Conservation (phyloP, 1,284 basidiomycete genomes). For the Trametes polyzona region DNA sequence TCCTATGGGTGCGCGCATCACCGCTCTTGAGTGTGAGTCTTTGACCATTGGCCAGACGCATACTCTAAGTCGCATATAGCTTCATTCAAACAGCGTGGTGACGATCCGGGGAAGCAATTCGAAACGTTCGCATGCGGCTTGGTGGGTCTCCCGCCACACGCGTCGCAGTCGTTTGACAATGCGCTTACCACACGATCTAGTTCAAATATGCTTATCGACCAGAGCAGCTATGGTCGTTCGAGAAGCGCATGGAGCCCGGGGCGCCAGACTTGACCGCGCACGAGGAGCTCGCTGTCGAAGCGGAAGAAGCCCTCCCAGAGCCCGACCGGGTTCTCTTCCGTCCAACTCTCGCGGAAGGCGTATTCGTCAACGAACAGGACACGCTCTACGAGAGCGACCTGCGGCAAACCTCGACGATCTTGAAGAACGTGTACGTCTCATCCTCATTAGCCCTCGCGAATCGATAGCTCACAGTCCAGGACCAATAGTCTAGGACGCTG, state of each 20-base stretch:
- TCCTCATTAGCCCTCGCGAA: background rate
- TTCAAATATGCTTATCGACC: background rate
- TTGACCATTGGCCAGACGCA: background rate
- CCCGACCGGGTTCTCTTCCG: background rate
- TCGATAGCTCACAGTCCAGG: background rate
- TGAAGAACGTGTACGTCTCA: background rate
- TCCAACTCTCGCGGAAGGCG: background rate
- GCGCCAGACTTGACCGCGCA: no score
- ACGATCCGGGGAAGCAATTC: background rate
- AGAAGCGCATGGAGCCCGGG: background rate
- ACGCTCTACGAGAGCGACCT: background rate
- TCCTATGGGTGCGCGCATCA: background rate
- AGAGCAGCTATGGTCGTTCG: background rate
- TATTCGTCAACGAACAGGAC: background rate
- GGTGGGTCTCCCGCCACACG: no score
- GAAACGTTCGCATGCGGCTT: background rate
- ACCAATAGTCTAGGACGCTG: background rate
- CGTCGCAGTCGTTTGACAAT: no score
- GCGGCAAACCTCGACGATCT: background rate
- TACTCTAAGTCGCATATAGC: background rate
- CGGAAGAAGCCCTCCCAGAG: background rate
- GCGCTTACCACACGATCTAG: background rate
- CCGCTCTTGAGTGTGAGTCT: background rate
- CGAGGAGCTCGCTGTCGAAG: background rate
- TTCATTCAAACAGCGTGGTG: background rate